Evolutionary conservation across 805 yeast genomes (phyloP).

Genomic region (Metschnikowia orientalis): DNA sequence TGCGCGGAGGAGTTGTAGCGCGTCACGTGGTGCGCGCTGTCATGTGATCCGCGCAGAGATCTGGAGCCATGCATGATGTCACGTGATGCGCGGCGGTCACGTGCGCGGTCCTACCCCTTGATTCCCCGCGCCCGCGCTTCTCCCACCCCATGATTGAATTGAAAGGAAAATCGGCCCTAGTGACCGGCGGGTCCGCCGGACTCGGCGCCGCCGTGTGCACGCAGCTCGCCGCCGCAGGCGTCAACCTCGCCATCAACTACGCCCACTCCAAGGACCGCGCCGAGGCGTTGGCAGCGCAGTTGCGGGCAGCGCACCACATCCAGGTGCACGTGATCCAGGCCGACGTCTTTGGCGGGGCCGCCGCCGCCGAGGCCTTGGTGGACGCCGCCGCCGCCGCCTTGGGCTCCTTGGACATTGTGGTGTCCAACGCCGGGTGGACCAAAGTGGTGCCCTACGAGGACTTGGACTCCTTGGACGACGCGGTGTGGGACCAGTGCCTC

Average conservation of each 20-base stretch:
- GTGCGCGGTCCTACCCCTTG: too few species aligned
- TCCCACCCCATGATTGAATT: conserved; percentile 9
- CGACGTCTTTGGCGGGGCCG: conserved; percentile 21
- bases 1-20: conserved; percentile 61
- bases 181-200: conserved; percentile 24
- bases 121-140: too few species aligned
- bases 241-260: conserved; percentile 30
- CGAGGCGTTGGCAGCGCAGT: conserved; percentile 17
- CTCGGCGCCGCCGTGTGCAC: conserved; percentile 31
- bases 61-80: too few species aligned
- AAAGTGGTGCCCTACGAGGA: conserved; percentile 27
- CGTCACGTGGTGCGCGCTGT: too few species aligned
- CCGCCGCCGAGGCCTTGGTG: conserved; percentile 21
- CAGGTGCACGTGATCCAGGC: conserved; percentile 20
- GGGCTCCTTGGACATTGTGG: conserved; percentile 33
- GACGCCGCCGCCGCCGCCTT: conserved; percentile 20
- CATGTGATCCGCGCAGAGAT: too few species aligned
- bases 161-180: conserved; percentile 25
- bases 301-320: conserved; percentile 14
- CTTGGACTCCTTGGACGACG: conserved; percentile 28
- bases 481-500: conserved; percentile 28
- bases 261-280: conserved; percentile 27
- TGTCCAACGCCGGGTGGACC: conserved; percentile 39
- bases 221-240: conserved; percentile 33
- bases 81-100: too few species aligned